phyloP scores from a whole-genome alignment of 805 yeast genomes.

The Soucietia sequanensis region DNA sequence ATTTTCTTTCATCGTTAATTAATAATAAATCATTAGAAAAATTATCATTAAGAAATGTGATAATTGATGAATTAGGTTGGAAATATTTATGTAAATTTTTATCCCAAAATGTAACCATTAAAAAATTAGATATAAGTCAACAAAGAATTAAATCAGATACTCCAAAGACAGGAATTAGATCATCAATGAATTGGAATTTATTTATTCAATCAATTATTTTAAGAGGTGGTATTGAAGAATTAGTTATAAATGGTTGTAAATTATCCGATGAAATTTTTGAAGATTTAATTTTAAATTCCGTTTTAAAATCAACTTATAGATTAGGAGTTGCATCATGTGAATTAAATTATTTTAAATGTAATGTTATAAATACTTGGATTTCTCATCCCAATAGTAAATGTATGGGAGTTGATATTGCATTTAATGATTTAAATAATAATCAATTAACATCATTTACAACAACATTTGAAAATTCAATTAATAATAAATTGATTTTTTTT shows the following conservation, averaged over 20 bases:
- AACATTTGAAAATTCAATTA: constrained; percentile 34
- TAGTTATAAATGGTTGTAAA: constrained; percentile 58
- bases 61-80: constrained; percentile 55
- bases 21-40: constrained; percentile 47
- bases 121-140: constrained; percentile 56
- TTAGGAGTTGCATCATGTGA: constrained; percentile 56
- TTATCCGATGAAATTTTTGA: constrained; percentile 41
- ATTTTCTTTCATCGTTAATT: constrained; percentile 46
- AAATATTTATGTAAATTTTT: constrained; percentile 48
- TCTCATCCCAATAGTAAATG: constrained; percentile 43
- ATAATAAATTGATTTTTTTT: constrained; percentile 44
- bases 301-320: constrained; percentile 44
- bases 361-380: constrained; percentile 48
- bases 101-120: constrained; percentile 39
- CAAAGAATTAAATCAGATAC: constrained; percentile 50
- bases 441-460: constrained; percentile 47
- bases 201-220: constrained; percentile 40
- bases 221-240: constrained; percentile 56
- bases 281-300: constrained; percentile 40
- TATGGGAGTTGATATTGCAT: constrained; percentile 55
- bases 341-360: constrained; percentile 40
- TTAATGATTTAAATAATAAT: constrained; percentile 49
- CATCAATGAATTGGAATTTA: constrained; percentile 54
- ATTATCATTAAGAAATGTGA: constrained; percentile 53
- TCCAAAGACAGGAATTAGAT: constrained; percentile 34